Conservation (phyloP, 2,329 filamentous ascomycete genomes). For the Xylariales sp. region DNA sequence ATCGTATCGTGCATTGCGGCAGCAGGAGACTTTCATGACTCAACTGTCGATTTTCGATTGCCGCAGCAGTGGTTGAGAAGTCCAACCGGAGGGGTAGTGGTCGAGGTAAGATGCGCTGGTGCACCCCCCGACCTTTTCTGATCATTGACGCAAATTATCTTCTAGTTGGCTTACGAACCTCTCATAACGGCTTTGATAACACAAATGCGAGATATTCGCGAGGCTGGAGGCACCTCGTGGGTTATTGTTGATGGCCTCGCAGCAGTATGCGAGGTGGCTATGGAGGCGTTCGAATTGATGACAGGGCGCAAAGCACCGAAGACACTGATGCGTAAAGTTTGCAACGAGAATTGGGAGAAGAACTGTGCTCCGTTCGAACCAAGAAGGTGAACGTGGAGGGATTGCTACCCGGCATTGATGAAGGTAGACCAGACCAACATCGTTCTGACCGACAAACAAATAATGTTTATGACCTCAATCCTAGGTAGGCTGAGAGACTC, state of each 20-base stretch:
- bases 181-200: conserved; percentile 63
- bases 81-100: conserved; percentile 66
- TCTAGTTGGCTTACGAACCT: conserved; percentile 62
- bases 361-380: conserved; percentile 30
- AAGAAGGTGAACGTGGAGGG: conserved; percentile 18
- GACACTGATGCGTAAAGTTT: conserved; percentile 60
- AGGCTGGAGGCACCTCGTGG: conserved; percentile 56
- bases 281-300: conserved; percentile 72
- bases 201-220: conserved; percentile 52
- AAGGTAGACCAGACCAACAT: no score
- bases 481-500: no score
- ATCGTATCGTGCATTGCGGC: conserved; percentile 69
- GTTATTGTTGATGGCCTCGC: conserved; percentile 68
- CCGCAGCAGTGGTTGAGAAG: conserved; percentile 65
- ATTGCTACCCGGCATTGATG: no score
- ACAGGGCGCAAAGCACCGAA: conserved; percentile 68
- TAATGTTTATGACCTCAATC: no score
- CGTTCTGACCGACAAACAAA: no score
- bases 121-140: no score
- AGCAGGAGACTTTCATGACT: conserved; percentile 53
- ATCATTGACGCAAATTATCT: not conserved
- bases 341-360: conserved; percentile 37
- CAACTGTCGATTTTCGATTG: conserved; percentile 65
- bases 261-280: conserved; percentile 68
- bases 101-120: conserved; percentile 55